phyloP scores from a whole-genome alignment of 2,329 filamentous ascomycete genomes.

The Fusarium anthophilum region DNA sequence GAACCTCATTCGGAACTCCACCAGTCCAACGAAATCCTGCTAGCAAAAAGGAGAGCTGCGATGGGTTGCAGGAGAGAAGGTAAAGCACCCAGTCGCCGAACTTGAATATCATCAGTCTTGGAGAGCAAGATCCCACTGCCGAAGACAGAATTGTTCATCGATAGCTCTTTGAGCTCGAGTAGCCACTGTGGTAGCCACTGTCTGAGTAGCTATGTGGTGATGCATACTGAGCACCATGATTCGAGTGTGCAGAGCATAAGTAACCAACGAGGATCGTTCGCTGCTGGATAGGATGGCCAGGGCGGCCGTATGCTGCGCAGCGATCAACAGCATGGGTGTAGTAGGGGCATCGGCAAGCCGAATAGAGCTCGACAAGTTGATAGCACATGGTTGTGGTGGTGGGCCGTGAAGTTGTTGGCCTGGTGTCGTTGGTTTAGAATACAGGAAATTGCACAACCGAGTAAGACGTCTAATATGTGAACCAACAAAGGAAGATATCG shows the following conservation, averaged over 20 bases:
- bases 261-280: constrained; percentile 86
- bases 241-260: constrained; percentile 63
- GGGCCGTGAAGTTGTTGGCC: constrained; percentile 27
- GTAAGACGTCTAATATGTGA: constrained; percentile 2
- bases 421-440: constrained; percentile 18
- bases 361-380: constrained; percentile 85
- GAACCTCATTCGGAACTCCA: constrained; percentile 45
- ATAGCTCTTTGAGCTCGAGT: constrained; percentile 56
- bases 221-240: constrained; percentile 51
- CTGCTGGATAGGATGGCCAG: constrained; percentile 76
- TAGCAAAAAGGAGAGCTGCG: constrained; percentile 60
- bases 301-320: constrained; percentile 78
- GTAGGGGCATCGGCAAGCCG: constrained; percentile 88
- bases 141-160: constrained; percentile 66
- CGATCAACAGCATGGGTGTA: constrained; percentile 87
- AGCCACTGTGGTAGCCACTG: constrained; percentile 63
- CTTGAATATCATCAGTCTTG: constrained; percentile 54
- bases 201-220: constrained; percentile 59
- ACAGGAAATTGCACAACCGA: constrained; percentile 2
- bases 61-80: constrained; percentile 59
- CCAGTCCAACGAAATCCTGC: constrained; percentile 54
- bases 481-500: constrained; percentile 8
- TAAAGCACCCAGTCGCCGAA: constrained; percentile 59
- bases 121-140: constrained; percentile 55
- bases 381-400: constrained; percentile 75